phyloP scores from a whole-genome alignment of 1,139 yeast species.

The Taphrina populina region DNA sequence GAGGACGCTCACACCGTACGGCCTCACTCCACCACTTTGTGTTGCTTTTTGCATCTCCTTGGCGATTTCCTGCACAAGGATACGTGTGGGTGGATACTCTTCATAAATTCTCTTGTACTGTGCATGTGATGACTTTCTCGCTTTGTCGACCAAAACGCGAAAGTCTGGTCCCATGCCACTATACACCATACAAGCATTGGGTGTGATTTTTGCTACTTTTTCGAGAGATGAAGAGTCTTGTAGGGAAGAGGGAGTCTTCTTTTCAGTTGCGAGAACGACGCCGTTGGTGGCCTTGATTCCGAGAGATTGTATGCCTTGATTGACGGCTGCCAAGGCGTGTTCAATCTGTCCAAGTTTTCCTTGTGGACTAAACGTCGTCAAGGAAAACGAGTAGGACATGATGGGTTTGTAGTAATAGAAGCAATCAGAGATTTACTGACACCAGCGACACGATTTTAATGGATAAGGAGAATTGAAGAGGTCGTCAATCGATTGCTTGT shows the following conservation, averaged over 20 bases:
- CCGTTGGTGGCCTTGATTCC: slow-evolving; percentile 98
- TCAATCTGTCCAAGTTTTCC: slow-evolving; percentile 98
- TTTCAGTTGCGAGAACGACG: slow-evolving; percentile 93
- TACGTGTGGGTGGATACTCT: slow-evolving; percentile 95
- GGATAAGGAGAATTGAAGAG: too few relatives aligned
- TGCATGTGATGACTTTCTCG: slow-evolving; percentile 90
- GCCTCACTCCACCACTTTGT: slow-evolving; percentile 97
- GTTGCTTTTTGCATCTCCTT: slow-evolving; percentile 97
- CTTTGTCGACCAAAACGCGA: slow-evolving; percentile 87
- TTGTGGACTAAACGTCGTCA: slow-evolving; percentile 94
- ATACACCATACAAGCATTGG: slow-evolving; percentile 94
- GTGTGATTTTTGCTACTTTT: slow-evolving; percentile 82
- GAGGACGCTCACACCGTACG: slow-evolving; percentile 90
- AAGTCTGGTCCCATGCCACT: slow-evolving; percentile 99
- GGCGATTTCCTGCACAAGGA: slow-evolving; percentile 91
- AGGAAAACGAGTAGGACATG: slow-evolving; percentile 74
- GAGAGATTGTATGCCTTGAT: slow-evolving; percentile 94
- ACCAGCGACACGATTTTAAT: too few relatives aligned
- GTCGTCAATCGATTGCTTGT: too few relatives aligned
- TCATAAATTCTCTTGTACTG: slow-evolving; percentile 89
- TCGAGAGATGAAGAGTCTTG: slow-evolving; percentile 71
- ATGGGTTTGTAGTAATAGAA: too few relatives aligned
- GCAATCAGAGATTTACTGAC: too few relatives aligned
- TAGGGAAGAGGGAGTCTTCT: slow-evolving; percentile 78
- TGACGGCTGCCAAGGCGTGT: slow-evolving; percentile 94